A percentile compares a stretch with the other conserved stretches of the same genome.
Evolutionary conservation across 768 basidiomycete species (phyloP).

Genomic region (Mycena capillaripes): DNA sequence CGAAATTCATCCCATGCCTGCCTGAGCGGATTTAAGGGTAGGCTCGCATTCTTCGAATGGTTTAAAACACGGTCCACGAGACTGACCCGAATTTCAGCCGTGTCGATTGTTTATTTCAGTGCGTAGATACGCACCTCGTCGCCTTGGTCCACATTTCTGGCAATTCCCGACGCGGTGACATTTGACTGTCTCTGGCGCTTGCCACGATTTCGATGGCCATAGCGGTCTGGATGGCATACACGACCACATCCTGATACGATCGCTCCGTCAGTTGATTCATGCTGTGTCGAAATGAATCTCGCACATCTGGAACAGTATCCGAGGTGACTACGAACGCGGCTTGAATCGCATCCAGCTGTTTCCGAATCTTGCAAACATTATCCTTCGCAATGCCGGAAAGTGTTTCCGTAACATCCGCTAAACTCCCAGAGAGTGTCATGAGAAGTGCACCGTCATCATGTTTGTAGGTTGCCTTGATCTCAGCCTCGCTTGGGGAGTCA

Average conservation of each 20-base stretch:
- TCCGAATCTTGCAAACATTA: background rate
- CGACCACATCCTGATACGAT: background rate
- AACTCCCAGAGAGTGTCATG: background rate
- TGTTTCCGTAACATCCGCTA: background rate
- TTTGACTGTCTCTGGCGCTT: background rate
- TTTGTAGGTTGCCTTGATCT: background rate
- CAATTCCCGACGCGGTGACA: background rate
- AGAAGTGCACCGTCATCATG: background rate
- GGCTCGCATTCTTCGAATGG: background rate
- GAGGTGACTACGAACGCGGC: background rate
- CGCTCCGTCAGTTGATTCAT: background rate
- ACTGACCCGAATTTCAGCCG: background rate
- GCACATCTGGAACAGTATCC: background rate
- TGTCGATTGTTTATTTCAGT: background rate
- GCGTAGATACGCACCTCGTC: background rate
- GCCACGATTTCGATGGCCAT: slow-evolving; percentile 5
- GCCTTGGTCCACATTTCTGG: background rate
- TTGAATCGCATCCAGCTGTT: background rate
- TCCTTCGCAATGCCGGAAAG: background rate
- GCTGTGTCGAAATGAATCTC: too few species aligned
- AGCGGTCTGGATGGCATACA: background rate
- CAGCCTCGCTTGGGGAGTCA: background rate
- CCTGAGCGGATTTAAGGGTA: background rate
- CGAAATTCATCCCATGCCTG: background rate
- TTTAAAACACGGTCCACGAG: background rate